A percentile compares a stretch with the other conserved stretches of the same genome.
phyloP scores from a whole-genome alignment of 139 green algal genomes.

The Coelastrella sp. region DNA sequence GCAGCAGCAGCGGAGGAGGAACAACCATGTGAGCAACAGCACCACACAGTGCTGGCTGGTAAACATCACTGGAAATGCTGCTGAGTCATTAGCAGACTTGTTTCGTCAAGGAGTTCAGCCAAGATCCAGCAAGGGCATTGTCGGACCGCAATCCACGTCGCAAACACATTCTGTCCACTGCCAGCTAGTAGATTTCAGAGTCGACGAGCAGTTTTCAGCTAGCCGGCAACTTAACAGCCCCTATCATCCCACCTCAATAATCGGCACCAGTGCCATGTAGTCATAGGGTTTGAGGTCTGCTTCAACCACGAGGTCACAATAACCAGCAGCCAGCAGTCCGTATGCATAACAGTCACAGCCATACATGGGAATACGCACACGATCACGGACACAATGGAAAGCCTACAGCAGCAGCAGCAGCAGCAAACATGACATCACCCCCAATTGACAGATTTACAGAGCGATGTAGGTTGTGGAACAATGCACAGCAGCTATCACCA shows the following conservation, averaged over 20 bases:
- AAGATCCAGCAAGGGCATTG: too few relatives aligned
- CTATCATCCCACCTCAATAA: constrained; percentile 74
- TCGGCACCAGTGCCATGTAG: constrained; percentile 96
- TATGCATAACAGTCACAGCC: constrained; percentile 99
- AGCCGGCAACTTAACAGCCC: too few relatives aligned
- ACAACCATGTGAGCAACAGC: not conserved
- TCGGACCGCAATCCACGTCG: too few relatives aligned
- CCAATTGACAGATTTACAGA: not conserved
- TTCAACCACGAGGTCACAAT: constrained; percentile 92
- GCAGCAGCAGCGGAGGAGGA: not conserved
- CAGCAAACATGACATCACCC: not conserved
- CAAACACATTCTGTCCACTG: too few relatives aligned
- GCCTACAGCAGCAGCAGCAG: constrained; percentile 42
- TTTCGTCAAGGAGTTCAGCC: too few relatives aligned
- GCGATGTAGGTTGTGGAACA: too few relatives aligned
- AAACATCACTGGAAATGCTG: too few relatives aligned
- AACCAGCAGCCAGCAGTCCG: constrained; percentile 90
- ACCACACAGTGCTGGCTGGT: too few relatives aligned
- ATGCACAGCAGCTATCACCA: not conserved
- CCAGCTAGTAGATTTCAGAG: too few relatives aligned
- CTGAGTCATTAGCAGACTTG: too few relatives aligned
- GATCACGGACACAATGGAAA: constrained; percentile 81
- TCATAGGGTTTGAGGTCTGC: constrained; percentile 98
- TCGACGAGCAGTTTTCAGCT: too few relatives aligned
- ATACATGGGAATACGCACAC: constrained; percentile 88